Base-by-base conservation (phyloP, 2,329 filamentous ascomycete species). In the Verticillium dahliae region DNA sequence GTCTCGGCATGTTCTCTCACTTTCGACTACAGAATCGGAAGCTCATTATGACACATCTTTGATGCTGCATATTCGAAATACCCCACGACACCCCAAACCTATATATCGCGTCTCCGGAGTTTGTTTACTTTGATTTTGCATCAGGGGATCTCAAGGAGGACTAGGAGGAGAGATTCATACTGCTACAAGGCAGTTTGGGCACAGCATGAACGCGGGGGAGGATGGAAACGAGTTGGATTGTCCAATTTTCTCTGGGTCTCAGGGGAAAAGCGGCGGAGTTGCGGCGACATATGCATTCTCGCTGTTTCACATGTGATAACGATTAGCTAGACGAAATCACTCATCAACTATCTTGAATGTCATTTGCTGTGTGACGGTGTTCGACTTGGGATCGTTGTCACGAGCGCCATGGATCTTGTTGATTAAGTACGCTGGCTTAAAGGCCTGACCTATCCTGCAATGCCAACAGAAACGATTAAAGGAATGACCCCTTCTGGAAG, bases 401-500 rank as follows among this genome's bases (percentile, higher is more conserved):
- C 27, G 27, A 31, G 27, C 27, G 27, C 27, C 27, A 31, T 31
- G 27, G 27, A 31, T 31, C 27, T 31, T 31, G 27, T 31, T 31
- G 5, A 31, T 31, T 4, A 4, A 31, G 27, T 27, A 31, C 4
- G 27, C 27, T 31, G 27, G 27, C 4, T 31, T 31, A 5, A 31
- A 31, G 27, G 27, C 27, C 27, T 31, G 3, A 5, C 27, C 27
- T 31, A 31, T 31, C 15, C 5, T 22, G 5, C 7, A 18, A 18
- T 18, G 13, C n/a, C 45, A 18, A 3, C 18, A 7, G n/a, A 11
- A 10, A 27, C 22, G 7, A 61, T 73, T 68, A 87, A 62, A 88
- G 69, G 67, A 80, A 88, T 18, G 80, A 86, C n/a, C 92, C 92
- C 66, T 90, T 90, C 18, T 87, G 85, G 70, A 97, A 97, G 57